Evolutionary conservation across 2,329 filamentous ascomycete species (phyloP), one percentile per base, ranked within the genome.

Genomic region (Tolypocladium album): DNA sequence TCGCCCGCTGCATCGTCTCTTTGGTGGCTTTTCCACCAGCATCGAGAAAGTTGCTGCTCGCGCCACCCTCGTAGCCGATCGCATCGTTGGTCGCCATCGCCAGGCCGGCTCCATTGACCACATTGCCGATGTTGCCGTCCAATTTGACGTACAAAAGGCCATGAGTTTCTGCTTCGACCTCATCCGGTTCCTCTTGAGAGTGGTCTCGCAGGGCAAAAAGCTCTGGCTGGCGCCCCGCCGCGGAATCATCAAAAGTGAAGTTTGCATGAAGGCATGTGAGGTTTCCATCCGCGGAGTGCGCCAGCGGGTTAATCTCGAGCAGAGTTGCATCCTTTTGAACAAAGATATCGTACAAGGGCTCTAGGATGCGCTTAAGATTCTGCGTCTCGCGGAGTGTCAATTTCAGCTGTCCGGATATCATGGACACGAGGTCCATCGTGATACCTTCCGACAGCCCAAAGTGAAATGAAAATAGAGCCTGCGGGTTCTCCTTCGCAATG

Each of bases 21-120:
- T 84, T 83, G 0, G 91, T 96, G 0, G 92, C 92, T 71, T 95
- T 94, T 42, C 92, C 92, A 36, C 92, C 92, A 0, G 90, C 95
- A 71, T 96, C 92, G 59, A 96, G 80, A 71, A 96, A 96, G 67
- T 96, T 96, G 13, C 90, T 85, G 31, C 87, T 87, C 40, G 78
- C 74, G 2, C 89, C 89, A 11, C 87, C 87, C 59, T 84, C 82
- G 15, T 84, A 75, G 2, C 82, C 79, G 1, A 96, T 82, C 0
- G 89, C 88, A 70, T 96, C 92, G 61, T 92, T 86, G 0, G 91
- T 96, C 70, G 94, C 94, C 89, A 96, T 94, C 0, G 91, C 91
- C 1, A 96, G 81, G 0, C 92, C 92, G 0, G 92, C 92, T 52
- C 92, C 91, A 68, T 96, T 96, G 64, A 96, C 90, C 64, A 95